phyloP scores from a whole-genome alignment of 2,329 filamentous ascomycete species.

The Botrytis galanthina region DNA sequence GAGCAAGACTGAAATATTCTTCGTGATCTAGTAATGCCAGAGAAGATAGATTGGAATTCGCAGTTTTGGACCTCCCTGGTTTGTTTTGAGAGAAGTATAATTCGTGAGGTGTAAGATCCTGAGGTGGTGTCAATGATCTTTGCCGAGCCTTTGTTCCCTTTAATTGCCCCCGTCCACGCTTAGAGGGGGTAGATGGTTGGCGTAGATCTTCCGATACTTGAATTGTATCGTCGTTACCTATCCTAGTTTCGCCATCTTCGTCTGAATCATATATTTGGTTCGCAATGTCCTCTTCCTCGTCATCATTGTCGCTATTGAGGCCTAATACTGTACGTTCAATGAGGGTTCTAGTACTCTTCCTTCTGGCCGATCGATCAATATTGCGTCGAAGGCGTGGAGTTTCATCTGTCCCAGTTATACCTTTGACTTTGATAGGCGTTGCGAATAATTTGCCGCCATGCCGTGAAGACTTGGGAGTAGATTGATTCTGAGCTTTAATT shows the following conservation, averaged over 20 bases:
- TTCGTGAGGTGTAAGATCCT: conserved; percentile 81
- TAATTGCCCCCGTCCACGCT: conserved; percentile 47
- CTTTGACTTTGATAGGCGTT: conserved; percentile 33
- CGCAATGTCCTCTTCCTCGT: conserved; percentile 65
- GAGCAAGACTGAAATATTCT: conserved; percentile 76
- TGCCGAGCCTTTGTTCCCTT: conserved; percentile 50
- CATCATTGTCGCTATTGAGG: conserved; percentile 67
- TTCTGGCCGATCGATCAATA: conserved; percentile 80
- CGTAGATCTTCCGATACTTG: conserved; percentile 37
- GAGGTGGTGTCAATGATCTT: conserved; percentile 57
- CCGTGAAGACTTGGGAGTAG: conserved; percentile 28
- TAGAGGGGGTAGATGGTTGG: conserved; percentile 50
- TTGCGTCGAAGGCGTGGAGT: conserved; percentile 36
- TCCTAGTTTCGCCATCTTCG: conserved; percentile 45
- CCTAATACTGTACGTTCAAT: conserved; percentile 68
- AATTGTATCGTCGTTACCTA: conserved; percentile 37
- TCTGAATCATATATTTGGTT: conserved; percentile 64
- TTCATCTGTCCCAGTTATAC: conserved; percentile 22
- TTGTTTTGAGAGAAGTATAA: conserved; percentile 93
- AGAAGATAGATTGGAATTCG: conserved; percentile 76
- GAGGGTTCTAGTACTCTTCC: conserved; percentile 76
- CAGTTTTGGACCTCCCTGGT: conserved; percentile 77
- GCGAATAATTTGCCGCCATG: conserved; percentile 34
- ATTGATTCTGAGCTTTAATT: conserved; percentile 19
- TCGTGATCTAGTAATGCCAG: conserved; percentile 81